Base-by-base conservation (phyloP, 1,284 basidiomycete genomes). In the Sporisorium iseilematis-ciliati region DNA sequence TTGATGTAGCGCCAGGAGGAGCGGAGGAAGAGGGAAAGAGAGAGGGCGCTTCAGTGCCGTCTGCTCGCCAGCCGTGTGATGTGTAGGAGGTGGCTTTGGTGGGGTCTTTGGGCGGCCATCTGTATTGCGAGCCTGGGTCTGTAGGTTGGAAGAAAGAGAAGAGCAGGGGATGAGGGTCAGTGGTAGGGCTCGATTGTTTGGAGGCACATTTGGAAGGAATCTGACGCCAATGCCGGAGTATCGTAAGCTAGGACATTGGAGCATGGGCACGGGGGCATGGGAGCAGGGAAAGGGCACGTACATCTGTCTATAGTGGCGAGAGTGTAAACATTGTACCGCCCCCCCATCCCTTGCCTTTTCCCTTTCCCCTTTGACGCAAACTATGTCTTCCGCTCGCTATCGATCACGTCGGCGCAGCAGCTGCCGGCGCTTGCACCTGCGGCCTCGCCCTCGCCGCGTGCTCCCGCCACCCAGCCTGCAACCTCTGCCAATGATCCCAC, bases 101-200 rank as follows among this genome's bases (percentile, higher is more conserved):
- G 0, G 86, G 87, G 73, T 89, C 88, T 45, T 86, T 84, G 0
- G 88, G 88, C 14, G 88, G 88, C 88, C 88, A 89, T 53, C 77
- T 51, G 68, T 86, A 87, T 73, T 88, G 87, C 7, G 82, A 84
- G 31, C 82, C 64, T 14, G 79, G 59, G 51, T 86, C 88, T 88
- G 82, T 6, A 23, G 4, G 21, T n/a, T 29, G 46, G 2, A 8
- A 2, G 49, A 20, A 26, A 40, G 18, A 35, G 29, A 29, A 10
- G n/a, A 20, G n/a, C 20, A 11, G 8, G 43, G 29, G 5, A 38
- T 35, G 29, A 21, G 35, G 14, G 40, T 25, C 11, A 48, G 50
- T 18, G 25, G 38, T 33, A 38, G 14, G 12, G 14, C 8, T 29
- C 29, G 35, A 12, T 12, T 14, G 35, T 14, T 10, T 3, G 35